Conservation (phyloP, 345 rosid genomes). For the Populus pruinosa region DNA sequence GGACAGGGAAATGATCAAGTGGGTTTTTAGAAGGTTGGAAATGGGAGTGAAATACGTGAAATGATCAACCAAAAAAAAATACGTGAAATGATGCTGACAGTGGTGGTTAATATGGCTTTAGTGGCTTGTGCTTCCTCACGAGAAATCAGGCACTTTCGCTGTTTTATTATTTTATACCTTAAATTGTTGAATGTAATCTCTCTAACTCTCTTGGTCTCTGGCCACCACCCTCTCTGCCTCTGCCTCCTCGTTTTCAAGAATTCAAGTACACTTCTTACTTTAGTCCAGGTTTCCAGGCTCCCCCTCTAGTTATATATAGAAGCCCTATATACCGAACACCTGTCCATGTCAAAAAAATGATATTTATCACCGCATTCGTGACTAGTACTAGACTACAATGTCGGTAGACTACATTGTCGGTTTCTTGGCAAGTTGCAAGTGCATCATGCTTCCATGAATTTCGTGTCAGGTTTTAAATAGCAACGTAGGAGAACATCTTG, state of each 20-base stretch:
- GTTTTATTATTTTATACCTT: neutral
- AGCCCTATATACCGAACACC: constrained; percentile 16
- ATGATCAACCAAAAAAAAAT: constrained; percentile 10
- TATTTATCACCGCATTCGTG: too few species aligned
- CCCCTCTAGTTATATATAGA: neutral
- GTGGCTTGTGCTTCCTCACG: constrained; percentile 52
- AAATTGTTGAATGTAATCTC: neutral
- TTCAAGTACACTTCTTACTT: neutral
- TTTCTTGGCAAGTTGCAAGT: neutral
- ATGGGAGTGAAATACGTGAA: constrained; percentile 35
- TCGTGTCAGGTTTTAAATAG: too few species aligned
- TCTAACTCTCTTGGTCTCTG: neutral
- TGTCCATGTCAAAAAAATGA: constrained; percentile 20
- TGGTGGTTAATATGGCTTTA: constrained; percentile 20
- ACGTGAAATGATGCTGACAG: constrained; percentile 37
- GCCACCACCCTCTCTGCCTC: neutral
- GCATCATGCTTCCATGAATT: too few species aligned
- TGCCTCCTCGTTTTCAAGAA: neutral
- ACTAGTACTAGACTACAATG: too few species aligned
- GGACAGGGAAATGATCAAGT: constrained; percentile 5
- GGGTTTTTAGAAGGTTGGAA: constrained; percentile 3
- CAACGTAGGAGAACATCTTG: too few species aligned
- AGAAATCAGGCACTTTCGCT: constrained; percentile 22
- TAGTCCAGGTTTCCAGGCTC: constrained; percentile 19
- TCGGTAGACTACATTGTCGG: neutral